A percentile compares a stretch with the other conserved stretches of the same genome.
Conservation (phyloP, 441 rosid species). For the Aquilaria agallochum region DNA sequence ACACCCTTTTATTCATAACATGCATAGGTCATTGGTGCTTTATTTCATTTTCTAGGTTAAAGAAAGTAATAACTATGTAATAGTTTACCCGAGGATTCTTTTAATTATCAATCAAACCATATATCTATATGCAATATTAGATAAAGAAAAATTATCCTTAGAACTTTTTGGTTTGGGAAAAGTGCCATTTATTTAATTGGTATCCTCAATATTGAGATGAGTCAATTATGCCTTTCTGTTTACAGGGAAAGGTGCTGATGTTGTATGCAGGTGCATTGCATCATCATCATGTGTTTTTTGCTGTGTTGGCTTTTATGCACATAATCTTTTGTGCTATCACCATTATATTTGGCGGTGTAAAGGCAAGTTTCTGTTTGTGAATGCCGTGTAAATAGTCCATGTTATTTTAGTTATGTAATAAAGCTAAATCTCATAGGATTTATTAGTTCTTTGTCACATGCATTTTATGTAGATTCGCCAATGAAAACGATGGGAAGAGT, state of each 20-base stretch:
- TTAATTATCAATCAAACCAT: not conserved
- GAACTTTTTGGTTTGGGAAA: too few species aligned
- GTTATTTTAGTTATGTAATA: not conserved
- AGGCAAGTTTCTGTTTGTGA: slow-evolving; percentile 35
- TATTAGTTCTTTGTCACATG: not conserved
- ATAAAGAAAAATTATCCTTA: too few species aligned
- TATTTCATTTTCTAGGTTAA: too few species aligned
- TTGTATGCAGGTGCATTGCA: slow-evolving; percentile 61
- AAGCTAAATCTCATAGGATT: not conserved
- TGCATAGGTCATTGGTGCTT: not conserved
- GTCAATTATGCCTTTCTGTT: not conserved
- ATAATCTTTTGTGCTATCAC: slow-evolving; percentile 64
- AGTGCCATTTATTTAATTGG: too few species aligned
- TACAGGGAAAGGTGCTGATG: slow-evolving; percentile 60
- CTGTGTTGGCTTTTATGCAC: slow-evolving; percentile 68
- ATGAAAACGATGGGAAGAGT: slow-evolving; percentile 71
- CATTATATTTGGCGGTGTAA: slow-evolving; percentile 59
- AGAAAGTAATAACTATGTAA: too few species aligned
- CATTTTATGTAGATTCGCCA: slow-evolving; percentile 42
- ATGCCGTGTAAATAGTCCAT: slow-evolving; percentile 13
- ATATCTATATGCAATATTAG: too few species aligned
- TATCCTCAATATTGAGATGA: not conserved
- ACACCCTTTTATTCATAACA: too few species aligned
- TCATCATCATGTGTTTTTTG: slow-evolving; percentile 73
- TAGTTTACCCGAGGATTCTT: too few species aligned